Conservation (phyloP, 2,329 filamentous ascomycete species). For the Epichloe baconii region DNA sequence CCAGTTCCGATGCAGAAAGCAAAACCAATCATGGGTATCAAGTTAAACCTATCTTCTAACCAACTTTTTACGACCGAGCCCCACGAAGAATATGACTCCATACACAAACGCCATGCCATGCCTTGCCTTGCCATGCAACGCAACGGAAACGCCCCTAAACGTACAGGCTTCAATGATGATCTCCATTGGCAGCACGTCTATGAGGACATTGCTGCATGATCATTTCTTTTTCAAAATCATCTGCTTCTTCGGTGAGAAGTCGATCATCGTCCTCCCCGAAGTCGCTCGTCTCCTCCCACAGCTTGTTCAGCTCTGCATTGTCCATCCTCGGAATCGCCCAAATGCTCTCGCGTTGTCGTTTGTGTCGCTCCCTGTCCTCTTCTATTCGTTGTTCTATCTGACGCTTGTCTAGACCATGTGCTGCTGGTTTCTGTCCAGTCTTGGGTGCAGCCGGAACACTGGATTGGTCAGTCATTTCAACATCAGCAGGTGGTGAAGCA, state of each 20-base stretch:
- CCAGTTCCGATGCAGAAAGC: background rate
- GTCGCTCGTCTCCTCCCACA: constrained; percentile 82
- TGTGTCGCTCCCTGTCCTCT: constrained; percentile 90
- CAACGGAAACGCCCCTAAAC: background rate
- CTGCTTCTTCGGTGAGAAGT: constrained; percentile 59
- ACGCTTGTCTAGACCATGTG: constrained; percentile 55
- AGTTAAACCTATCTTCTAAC: constrained; percentile 8
- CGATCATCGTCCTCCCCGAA: constrained; percentile 77
- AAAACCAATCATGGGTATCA: constrained; percentile 16
- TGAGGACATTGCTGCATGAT: constrained; percentile 28
- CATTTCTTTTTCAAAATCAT: constrained; percentile 32
- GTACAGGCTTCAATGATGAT: constrained; percentile 11
- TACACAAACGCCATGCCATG: constrained; percentile 16
- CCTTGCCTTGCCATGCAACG: constrained; percentile 11
- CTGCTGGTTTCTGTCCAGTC: constrained; percentile 18
- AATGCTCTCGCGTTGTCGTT: constrained; percentile 78
- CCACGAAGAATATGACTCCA: constrained; percentile 2
- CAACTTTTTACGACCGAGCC: background rate
- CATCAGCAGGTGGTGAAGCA: constrained; percentile 34
- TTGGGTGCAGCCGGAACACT: constrained; percentile 28
- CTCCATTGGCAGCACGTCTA: constrained; percentile 19
- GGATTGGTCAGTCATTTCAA: constrained; percentile 27
- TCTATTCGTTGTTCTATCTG: constrained; percentile 95
- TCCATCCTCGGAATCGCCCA: constrained; percentile 64
- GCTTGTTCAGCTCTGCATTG: constrained; percentile 59